Percentiles rank a stretch among this genome's conserved stretches.
phyloP scores from a whole-genome alignment of 2,329 filamentous ascomycete genomes.

The Cryphonectria radicalis region DNA sequence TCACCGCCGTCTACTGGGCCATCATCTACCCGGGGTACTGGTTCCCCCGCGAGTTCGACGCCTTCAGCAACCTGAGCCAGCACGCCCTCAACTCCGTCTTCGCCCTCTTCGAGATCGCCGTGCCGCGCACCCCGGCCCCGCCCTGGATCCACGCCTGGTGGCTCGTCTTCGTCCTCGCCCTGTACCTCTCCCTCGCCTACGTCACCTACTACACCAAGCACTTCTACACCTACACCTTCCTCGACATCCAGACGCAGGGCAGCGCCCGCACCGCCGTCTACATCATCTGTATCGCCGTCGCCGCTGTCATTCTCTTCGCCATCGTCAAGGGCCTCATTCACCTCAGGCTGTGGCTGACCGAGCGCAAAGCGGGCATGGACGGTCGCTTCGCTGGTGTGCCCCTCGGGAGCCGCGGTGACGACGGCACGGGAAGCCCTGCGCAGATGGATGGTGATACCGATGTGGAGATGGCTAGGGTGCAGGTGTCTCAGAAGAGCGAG shows the following conservation, averaged over 20 bases:
- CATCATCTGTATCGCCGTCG: constrained; percentile 61
- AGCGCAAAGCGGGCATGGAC: constrained; percentile 48
- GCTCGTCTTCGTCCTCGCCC: constrained; percentile 69
- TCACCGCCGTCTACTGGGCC: constrained; percentile 73
- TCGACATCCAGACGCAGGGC: constrained; percentile 62
- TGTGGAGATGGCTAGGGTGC: constrained; percentile 23
- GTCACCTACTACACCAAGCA: constrained; percentile 70
- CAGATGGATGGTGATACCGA: constrained; percentile 9
- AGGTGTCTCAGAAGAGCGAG: constrained; percentile 1
- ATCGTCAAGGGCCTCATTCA: constrained; percentile 56
- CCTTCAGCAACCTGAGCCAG: constrained; percentile 71
- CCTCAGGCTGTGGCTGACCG: constrained; percentile 54
- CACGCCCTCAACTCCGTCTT: constrained; percentile 76
- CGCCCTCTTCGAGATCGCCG: constrained; percentile 74
- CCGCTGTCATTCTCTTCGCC: constrained; percentile 56
- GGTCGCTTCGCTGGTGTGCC: constrained; percentile 45
- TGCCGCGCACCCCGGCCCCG: constrained; percentile 67
- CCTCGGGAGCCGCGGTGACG: constrained; percentile 32
- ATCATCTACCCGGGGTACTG: constrained; percentile 59
- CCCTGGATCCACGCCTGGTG: constrained; percentile 69
- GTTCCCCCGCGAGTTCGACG: constrained; percentile 54
- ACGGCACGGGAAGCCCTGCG: constrained; percentile 19
- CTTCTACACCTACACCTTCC: constrained; percentile 79
- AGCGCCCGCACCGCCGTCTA: constrained; percentile 65
- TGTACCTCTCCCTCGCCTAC: constrained; percentile 77